These are phyloP conservation scores for Litchi chinensis DNA, from an alignment of 345 rosid genomes.

Conservation along the genomic window DNA sequence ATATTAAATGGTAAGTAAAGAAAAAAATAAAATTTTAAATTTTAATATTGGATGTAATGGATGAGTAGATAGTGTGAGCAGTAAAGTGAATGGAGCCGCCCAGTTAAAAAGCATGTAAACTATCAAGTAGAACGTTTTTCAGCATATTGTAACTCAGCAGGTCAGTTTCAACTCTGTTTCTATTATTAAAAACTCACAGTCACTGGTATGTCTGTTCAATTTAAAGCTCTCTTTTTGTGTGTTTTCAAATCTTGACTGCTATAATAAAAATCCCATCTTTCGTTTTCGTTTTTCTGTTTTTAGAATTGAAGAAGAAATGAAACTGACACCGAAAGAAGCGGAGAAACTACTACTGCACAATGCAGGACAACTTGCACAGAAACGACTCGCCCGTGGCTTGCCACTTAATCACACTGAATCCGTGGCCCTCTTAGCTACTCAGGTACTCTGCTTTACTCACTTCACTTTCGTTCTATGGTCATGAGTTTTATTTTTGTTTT, in stretches of 20 bases:
- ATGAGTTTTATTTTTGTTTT: neutral
- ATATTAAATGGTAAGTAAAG: too few species aligned
- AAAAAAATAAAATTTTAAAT: too few species aligned
- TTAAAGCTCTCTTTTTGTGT: too few species aligned
- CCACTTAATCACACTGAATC: constrained; percentile 85
- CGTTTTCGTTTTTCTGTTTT: neutral
- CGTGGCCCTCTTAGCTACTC: constrained; percentile 80
- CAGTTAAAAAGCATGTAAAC: too few species aligned
- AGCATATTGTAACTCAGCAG: too few species aligned
- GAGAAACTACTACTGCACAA: constrained; percentile 80
- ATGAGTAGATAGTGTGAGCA: too few species aligned
- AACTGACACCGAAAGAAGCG: constrained; percentile 69
- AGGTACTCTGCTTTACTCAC: constrained; percentile 37
- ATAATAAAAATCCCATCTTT: too few species aligned
- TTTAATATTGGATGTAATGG: too few species aligned
- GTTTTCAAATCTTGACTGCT: neutral
- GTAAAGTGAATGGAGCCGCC: too few species aligned
- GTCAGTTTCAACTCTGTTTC: neutral
- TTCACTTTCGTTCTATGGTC: neutral
- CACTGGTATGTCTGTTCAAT: neutral
- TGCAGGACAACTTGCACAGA: constrained; percentile 92
- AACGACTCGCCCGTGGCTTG: constrained; percentile 93
- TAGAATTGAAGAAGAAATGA: constrained; percentile 43
- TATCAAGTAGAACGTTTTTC: too few species aligned
- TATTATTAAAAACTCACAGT: neutral